phyloP scores from a whole-genome alignment of 257 asterid genomes.

The Linaria vulgaris region DNA sequence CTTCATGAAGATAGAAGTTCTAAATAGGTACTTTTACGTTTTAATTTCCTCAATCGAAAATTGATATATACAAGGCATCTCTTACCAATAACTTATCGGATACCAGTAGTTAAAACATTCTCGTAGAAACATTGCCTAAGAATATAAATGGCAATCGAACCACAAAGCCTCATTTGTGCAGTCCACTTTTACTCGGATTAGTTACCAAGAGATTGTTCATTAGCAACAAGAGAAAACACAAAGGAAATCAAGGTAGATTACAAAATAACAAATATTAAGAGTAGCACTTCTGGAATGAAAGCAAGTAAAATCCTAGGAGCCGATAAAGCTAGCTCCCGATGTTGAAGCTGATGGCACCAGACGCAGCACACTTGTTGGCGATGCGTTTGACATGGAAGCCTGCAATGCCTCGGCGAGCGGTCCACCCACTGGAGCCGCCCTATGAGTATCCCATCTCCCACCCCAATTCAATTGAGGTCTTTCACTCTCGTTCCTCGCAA shows the following conservation, averaged over 20 bases:
- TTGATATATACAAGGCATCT: too few species aligned
- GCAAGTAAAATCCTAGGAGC: constrained; percentile 23
- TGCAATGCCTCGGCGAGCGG: constrained; percentile 90
- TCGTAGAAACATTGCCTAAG: background rate
- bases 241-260: constrained; percentile 1
- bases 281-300: too few species aligned
- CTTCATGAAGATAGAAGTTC: too few species aligned
- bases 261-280: background rate
- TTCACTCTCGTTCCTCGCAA: constrained; percentile 30
- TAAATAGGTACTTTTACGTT: too few species aligned
- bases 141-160: background rate
- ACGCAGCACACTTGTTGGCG: constrained; percentile 78
- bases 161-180: background rate
- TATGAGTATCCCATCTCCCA: constrained; percentile 42
- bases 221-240: background rate
- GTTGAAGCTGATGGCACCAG: constrained; percentile 35
- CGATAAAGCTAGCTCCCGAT: constrained; percentile 45
- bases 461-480: constrained; percentile 41
- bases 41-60: too few species aligned
- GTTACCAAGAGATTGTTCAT: too few species aligned
- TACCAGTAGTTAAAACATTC: too few species aligned
- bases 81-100: too few species aligned
- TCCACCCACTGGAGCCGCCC: constrained; percentile 61
- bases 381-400: constrained; percentile 55
- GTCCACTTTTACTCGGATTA: too few species aligned